Percentiles rank a stretch among this genome's conserved stretches.
These are phyloP conservation scores for Penstemon eatonii DNA, from an alignment of 257 asterid genomes.

Conservation along the genomic window DNA sequence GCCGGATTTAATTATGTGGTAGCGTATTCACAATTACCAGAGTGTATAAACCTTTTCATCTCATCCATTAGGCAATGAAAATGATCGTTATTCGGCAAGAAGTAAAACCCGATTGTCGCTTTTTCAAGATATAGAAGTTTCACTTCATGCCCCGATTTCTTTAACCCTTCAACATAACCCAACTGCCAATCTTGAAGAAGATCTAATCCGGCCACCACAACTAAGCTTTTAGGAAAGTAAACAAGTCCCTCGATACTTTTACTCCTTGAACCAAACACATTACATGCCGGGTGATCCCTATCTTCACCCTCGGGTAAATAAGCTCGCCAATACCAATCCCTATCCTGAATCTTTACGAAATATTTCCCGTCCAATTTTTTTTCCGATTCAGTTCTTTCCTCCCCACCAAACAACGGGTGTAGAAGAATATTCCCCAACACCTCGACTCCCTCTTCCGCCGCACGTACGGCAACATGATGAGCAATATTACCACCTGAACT, in stretches of 20 bases:
- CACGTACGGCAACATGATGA: constrained; percentile 49
- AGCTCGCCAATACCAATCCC: constrained; percentile 64
- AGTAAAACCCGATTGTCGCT: constrained; percentile 58
- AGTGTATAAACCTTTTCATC: constrained; percentile 44
- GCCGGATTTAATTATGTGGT: constrained; percentile 19
- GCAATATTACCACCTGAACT: constrained; percentile 57
- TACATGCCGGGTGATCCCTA: constrained; percentile 56
- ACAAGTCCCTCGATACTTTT: constrained; percentile 27
- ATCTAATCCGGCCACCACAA: constrained; percentile 56
- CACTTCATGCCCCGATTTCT: constrained; percentile 45
- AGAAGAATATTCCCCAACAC: constrained; percentile 51
- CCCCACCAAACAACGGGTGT: constrained; percentile 54
- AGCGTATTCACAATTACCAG: constrained; percentile 31
- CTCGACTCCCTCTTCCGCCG: constrained; percentile 41
- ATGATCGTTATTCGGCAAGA: constrained; percentile 56
- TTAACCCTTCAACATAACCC: constrained; percentile 47
- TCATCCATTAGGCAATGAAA: constrained; percentile 48
- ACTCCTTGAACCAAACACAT: constrained; percentile 45
- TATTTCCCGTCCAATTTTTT: constrained; percentile 47
- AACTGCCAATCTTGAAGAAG: constrained; percentile 58
- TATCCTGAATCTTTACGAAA: constrained; percentile 49
- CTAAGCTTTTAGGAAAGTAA: constrained; percentile 47
- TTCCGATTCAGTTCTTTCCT: constrained; percentile 50
- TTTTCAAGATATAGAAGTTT: constrained; percentile 48
- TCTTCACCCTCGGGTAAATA: constrained; percentile 55